These are phyloP conservation scores for Proliferodiscus dingleyae DNA, from an alignment of 2,329 filamentous ascomycete genomes.

Conservation along the genomic window DNA sequence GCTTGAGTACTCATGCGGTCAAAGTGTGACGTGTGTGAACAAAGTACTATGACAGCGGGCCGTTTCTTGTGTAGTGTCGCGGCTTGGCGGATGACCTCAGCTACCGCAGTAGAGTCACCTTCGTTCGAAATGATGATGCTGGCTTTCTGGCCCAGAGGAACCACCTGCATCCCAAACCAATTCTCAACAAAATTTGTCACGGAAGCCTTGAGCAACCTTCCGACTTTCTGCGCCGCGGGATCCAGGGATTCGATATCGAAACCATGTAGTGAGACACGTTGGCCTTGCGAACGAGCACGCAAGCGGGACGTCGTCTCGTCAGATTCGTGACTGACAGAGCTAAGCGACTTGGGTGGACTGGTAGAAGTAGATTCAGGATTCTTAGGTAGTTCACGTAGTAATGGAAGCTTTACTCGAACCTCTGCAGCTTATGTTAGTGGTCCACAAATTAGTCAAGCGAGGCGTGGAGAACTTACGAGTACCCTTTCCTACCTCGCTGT, in stretches of 20 bases:
- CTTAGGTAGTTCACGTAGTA: constrained; percentile 27
- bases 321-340: constrained; percentile 16
- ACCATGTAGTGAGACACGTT: constrained; percentile 24
- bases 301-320: constrained; percentile 26
- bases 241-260: constrained; percentile 25
- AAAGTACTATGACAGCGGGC: constrained; percentile 27
- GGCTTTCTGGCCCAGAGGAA: constrained; percentile 21
- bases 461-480: constrained; percentile 43
- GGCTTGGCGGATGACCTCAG: constrained; percentile 10
- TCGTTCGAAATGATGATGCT: constrained; percentile 29
- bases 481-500: constrained; percentile 48
- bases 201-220: constrained; percentile 21
- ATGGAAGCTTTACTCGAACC: constrained; percentile 29
- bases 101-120: constrained; percentile 14
- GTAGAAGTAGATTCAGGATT: constrained; percentile 12
- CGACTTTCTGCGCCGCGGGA: constrained; percentile 19
- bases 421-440: constrained; percentile 21
- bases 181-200: constrained; percentile 26
- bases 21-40: constrained; percentile 26
- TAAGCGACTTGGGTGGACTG: constrained; percentile 17
- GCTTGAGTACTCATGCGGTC: constrained; percentile 13
- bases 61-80: constrained; percentile 4
- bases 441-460: neutral
- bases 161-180: constrained; percentile 30
- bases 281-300: constrained; percentile 17